phyloP scores from a whole-genome alignment of 441 rosid species.

The Erodium trifolium region DNA sequence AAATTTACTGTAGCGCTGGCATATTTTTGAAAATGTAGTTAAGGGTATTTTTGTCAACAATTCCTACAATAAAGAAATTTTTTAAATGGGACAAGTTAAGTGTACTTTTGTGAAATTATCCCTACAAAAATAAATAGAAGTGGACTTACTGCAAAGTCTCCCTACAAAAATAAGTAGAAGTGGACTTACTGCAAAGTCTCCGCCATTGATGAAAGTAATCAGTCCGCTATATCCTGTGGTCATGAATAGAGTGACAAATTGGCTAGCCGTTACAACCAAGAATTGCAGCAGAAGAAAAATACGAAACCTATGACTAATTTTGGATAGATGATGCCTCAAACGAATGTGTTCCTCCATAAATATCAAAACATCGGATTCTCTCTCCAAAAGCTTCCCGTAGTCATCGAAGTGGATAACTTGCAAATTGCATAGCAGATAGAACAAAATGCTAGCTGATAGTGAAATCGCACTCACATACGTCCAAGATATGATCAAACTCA shows the following conservation, averaged over 20 bases:
- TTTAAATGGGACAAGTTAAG: too few species aligned
- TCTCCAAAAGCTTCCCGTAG: conserved; percentile 59
- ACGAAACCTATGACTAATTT: conserved; percentile 92
- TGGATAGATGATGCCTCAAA: conserved; percentile 64
- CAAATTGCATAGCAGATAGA: conserved; percentile 83
- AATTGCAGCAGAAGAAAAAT: conserved; percentile 77
- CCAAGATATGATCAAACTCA: conserved; percentile 61
- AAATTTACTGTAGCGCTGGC: too few species aligned
- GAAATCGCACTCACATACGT: conserved; percentile 55
- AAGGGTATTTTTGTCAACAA: too few species aligned
- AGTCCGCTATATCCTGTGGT: conserved; percentile 59
- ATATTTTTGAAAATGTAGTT: too few species aligned
- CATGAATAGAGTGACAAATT: conserved; percentile 62
- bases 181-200: conserved; percentile 77
- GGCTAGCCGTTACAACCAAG: conserved; percentile 63
- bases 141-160: conserved; percentile 77
- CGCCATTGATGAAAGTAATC: conserved; percentile 58
- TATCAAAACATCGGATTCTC: conserved; percentile 53
- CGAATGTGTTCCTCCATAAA: conserved; percentile 70
- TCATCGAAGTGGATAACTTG: conserved; percentile 88
- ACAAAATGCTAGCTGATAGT: conserved; percentile 68
- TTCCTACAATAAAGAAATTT: too few species aligned
- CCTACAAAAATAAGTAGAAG: conserved; percentile 20
- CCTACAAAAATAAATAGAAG: conserved; percentile 12
- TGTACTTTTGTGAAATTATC: too few species aligned